Evolutionary conservation across 1,284 basidiomycete genomes (phyloP).

Genomic region (Fomitiporia mediterranea): DNA sequence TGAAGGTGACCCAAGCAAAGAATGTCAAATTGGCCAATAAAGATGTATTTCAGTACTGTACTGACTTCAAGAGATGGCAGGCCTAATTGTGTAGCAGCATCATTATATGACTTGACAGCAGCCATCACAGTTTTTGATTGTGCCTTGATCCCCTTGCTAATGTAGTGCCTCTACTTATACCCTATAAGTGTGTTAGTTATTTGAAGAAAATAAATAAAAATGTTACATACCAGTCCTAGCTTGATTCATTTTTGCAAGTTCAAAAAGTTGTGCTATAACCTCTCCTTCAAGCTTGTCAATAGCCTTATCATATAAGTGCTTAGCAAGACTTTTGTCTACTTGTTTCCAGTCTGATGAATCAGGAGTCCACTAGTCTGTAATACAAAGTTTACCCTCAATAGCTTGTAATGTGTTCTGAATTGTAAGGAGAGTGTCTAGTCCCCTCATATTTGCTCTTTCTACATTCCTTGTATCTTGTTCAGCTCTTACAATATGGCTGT

Average conservation of each 20-base stretch:
- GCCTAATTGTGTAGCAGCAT: conserved; percentile 23
- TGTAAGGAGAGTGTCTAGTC: conserved; percentile 4
- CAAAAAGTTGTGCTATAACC: conserved; percentile 31
- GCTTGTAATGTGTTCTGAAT: conserved; percentile 1
- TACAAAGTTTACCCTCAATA: conserved; percentile 25
- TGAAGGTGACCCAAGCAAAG: conserved; percentile 20
- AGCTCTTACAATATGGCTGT: too few species aligned
- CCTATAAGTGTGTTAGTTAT: conserved; percentile 23
- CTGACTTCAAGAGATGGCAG: conserved; percentile 27
- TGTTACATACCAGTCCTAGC: conserved; percentile 20
- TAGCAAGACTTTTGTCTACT: conserved; percentile 19
- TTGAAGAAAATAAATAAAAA: conserved; percentile 2
- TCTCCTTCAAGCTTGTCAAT: conserved; percentile 28
- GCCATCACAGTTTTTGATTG: conserved; percentile 27
- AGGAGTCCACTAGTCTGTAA: conserved; percentile 25
- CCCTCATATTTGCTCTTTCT: background rate
- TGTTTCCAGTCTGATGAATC: conserved; percentile 18
- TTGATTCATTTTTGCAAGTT: conserved; percentile 31
- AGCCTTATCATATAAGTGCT: conserved; percentile 25
- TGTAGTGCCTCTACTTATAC: conserved; percentile 29
- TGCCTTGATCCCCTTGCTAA: conserved; percentile 28
- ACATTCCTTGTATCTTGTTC: too few species aligned
- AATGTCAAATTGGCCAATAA: conserved; percentile 34
- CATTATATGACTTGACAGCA: conserved; percentile 29
- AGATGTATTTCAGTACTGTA: conserved; percentile 30